phyloP scores from a whole-genome alignment of 495 filamentous ascomycete species.

The Xylaria sp. region DNA sequence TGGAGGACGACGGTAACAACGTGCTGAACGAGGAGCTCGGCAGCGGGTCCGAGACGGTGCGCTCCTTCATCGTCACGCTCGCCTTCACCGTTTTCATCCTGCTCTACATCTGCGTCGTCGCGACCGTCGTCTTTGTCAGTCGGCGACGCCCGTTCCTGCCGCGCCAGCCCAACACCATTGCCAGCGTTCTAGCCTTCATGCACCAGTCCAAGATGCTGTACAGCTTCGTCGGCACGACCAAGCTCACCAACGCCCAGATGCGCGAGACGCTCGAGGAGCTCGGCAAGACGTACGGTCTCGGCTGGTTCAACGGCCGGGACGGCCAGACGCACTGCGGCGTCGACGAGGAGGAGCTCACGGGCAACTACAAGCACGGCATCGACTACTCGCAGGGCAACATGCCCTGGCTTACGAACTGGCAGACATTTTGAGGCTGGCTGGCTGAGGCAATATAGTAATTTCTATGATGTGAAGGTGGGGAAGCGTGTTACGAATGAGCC shows the following conservation, averaged over 20 bases:
- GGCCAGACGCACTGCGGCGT: conserved; percentile 71
- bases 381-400: conserved; percentile 49
- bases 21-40: conserved; percentile 46
- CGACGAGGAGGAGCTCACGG: conserved; percentile 71
- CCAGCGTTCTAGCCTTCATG: conserved; percentile 73
- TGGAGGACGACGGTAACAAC: conserved; percentile 20
- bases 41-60: conserved; percentile 65
- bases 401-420: conserved; percentile 46
- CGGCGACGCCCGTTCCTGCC: conserved; percentile 71
- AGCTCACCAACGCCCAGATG: conserved; percentile 64
- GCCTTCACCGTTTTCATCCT: conserved; percentile 64
- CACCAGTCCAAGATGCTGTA: conserved; percentile 78
- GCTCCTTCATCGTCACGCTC: conserved; percentile 66
- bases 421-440: conserved; percentile 7
- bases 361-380: conserved; percentile 65
- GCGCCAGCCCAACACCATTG: conserved; percentile 75
- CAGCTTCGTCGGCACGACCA: conserved; percentile 71
- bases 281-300: conserved; percentile 71
- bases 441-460: too few species aligned
- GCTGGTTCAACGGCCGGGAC: conserved; percentile 75
- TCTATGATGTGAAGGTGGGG: too few species aligned
- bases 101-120: conserved; percentile 60
- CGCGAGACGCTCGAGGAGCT: conserved; percentile 56
- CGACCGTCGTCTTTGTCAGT: conserved; percentile 58
- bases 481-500: not conserved